Evolutionary conservation across 2,329 filamentous ascomycete genomes (phyloP), one percentile per base, ranked within the genome.

Genomic region (Blumeria hordei): DNA sequence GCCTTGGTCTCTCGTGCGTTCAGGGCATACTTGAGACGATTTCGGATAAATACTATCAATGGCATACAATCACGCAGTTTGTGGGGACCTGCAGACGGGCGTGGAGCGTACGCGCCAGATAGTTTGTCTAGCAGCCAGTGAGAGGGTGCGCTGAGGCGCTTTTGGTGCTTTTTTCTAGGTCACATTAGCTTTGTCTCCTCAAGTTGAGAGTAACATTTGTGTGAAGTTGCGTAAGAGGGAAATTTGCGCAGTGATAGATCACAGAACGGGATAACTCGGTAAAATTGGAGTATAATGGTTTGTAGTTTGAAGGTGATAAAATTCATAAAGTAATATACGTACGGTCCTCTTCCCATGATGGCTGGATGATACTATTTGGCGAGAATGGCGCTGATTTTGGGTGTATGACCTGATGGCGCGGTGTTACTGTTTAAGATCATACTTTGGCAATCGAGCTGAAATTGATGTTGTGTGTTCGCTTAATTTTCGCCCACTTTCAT

Each of bases 81-180:
- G 85, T 96, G 90, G 74, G 92, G 92, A 86, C 92, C 92, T 66
- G 79, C 69, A 62, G 79, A 81, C 62, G 81, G 76, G 67, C 75
- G 74, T 67, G 81, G 81, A 65, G 79, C 81, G 69, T 85, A 90
- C 74, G 79, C 77, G 71, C 92, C 92, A 73, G 88, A 94, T 71
- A 98, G 81, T 76, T 98, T 98, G 86, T 98, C 92, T 73, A 98
- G 80, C 71, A 98, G 86, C 92, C 92, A 98, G 84, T 96, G 92
- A 72, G 85, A 93, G 71, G 92, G 92, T 72, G 92, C 92, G 76
- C 85, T 92, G 71, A 96, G 81, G 80, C 92, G 88, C 88, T 98
- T 96, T 76, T 96, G 90, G 77, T 98, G 92, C 85, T 95, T 95
- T 81, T 92, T 93, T 75, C 84, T 88, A 69, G 60, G 9, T 12